Evolutionary conservation across 78 protist genomes (phyloP), one percentile per base, ranked within the genome.

Genomic region (Cyanophora paradoxa): DNA sequence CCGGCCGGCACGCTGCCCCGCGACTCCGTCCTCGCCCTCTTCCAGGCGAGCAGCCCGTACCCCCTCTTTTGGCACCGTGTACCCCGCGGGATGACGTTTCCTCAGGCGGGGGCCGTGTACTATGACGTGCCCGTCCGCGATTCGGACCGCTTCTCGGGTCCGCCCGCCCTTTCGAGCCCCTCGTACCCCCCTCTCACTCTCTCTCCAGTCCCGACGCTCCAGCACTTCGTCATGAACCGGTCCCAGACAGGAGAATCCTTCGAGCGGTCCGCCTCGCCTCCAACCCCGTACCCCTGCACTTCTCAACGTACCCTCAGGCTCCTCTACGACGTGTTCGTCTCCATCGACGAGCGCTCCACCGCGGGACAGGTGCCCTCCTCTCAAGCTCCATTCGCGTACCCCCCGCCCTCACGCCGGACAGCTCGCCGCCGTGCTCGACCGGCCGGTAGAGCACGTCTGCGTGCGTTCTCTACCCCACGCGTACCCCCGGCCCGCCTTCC

Each of bases 221-320:
- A 84, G 36, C 81, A 82, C 22, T 94, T 94, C 22, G 95, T 94
- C 24, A 94, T 94, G 98, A 94, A 94, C 69, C 76, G 97, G 24
- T 85, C 87, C 20, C 37, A 31, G 5, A 80, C 84, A 20, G 95
- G n/a, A n/a, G n/a, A n/a, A n/a, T n/a, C n/a, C n/a, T n/a, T n/a
- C n/a, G n/a, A n/a, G n/a, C n/a, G n/a, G n/a, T n/a, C n/a, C n/a
- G n/a, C n/a, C n/a, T n/a, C n/a, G n/a, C n/a, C n/a, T n/a, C n/a
- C n/a, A n/a, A n/a, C n/a, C n/a, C n/a, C n/a, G n/a, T n/a, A n/a
- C n/a, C n/a, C n/a, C n/a, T n/a, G n/a, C n/a, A n/a, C n/a, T n/a
- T n/a, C n/a, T n/a, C n/a, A 92, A 34, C 81, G 46, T 37, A 68
- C 92, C 44, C 97, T 94, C 65, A 86, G 17, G 24, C 73, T 94